Evolutionary conservation across 129 eudicot species (phyloP), one percentile per base, ranked within the genome.

Genomic region (Silybum marianum): DNA sequence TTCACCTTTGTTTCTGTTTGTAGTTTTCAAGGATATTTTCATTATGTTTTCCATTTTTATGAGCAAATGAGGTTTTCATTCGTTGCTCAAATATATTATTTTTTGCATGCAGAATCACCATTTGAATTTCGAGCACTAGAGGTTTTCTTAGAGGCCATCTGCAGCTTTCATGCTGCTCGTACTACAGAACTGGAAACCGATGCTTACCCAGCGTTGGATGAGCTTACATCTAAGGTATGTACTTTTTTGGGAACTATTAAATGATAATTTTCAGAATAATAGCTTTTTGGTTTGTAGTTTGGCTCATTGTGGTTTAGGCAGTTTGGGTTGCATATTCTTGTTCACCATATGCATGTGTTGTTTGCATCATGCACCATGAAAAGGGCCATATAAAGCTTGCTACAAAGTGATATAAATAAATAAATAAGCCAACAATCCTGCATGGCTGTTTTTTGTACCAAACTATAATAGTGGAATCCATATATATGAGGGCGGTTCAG

Each of bases 101-200:
- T 16, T 70, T 70, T 62, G 25, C 13, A 28, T 77, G 84, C 88
- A 95, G 98, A 92, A 62, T 95, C 93, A 73, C 97, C 98, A 16
- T 95, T 95, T 90, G 98, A 95, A 80, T 95, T 95, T 42, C 88
- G 89, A 48, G 98, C 97, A 72, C 88, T 95, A 54, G 98, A 95
- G 87, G 97, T 95, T 36, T 92, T 97, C 42, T 80, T 95, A 86
- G 97, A 95, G 83, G 93, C 96, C 71, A 92, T 95, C 10, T 95
- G 98, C 87, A 95, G 97, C 73, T 90, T 84, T 79, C 98, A 86
- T 80, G 88, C 94, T 73, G 97, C 97, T 14, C 97, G 97, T 67
- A 88, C 93, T 7, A 89, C 92, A 25, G 96, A 95, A 84, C 72
- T 95, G 80, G 98, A 95, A 88, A 88, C 89, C 10, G 97, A 90